Percentiles rank a stretch among this genome's conserved stretches.
These are phyloP conservation scores for Nannizziopsis arthrosporioides DNA, from an alignment of 2,329 filamentous ascomycete species.

Conservation along the genomic window DNA sequence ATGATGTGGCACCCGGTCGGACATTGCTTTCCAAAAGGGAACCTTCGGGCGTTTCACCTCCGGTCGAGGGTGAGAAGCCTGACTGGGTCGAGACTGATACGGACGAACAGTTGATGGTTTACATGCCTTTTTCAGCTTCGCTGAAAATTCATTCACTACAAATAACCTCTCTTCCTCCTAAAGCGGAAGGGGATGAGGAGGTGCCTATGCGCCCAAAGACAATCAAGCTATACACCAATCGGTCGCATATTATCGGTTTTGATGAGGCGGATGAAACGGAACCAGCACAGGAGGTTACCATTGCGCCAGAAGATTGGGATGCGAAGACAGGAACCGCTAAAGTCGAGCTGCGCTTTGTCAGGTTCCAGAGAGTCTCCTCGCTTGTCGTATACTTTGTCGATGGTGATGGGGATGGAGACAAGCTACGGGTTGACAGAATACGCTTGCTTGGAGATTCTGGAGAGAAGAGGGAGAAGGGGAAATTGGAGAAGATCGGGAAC, in stretches of 20 bases:
- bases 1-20: conserved; percentile 59
- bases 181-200: conserved; percentile 56
- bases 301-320: conserved; percentile 72
- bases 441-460: conserved; percentile 74
- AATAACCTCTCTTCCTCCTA: conserved; percentile 66
- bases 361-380: conserved; percentile 88
- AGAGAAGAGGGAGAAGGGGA: conserved; percentile 84
- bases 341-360: conserved; percentile 73
- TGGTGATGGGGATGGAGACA: conserved; percentile 71
- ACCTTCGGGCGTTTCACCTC: conserved; percentile 49
- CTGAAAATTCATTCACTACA: conserved; percentile 80
- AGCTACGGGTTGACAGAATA: conserved; percentile 56
- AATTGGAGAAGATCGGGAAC: conserved; percentile 87
- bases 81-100: conserved; percentile 97
- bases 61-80: conserved; percentile 42
- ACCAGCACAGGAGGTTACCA: conserved; percentile 65
- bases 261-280: conserved; percentile 82
- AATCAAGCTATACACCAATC: conserved; percentile 78
- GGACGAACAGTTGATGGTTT: conserved; percentile 92
- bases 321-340: conserved; percentile 56
- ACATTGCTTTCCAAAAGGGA: conserved; percentile 59
- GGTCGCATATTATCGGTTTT: conserved; percentile 81
- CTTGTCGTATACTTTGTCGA: conserved; percentile 81
- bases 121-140: conserved; percentile 74
- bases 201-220: conserved; percentile 68